Evolutionary conservation across 2,329 filamentous ascomycete species (phyloP).

Genomic region (Ophiocordyceps australis): DNA sequence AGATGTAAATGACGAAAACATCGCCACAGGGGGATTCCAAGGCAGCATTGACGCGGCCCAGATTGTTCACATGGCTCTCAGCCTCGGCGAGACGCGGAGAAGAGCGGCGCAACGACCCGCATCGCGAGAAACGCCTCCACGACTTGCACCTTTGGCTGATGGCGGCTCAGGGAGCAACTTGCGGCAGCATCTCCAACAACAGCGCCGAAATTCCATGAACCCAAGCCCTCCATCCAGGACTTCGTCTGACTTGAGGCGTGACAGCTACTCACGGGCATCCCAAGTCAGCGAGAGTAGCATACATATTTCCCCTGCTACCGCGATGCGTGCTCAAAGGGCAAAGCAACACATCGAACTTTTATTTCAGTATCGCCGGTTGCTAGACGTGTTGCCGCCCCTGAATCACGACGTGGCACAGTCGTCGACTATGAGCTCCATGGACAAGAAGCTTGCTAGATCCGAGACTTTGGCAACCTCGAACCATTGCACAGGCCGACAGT

Average conservation of each 20-base stretch:
- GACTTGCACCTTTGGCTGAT: constrained; percentile 32
- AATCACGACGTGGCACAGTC: constrained; percentile 23
- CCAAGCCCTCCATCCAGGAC: constrained; percentile 38
- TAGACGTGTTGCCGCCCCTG: constrained; percentile 64
- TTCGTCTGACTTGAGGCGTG: constrained; percentile 17
- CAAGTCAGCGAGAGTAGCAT: too few species aligned
- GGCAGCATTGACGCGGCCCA: constrained; percentile 80
- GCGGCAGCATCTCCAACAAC: constrained; percentile 53
- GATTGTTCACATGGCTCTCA: constrained; percentile 85
- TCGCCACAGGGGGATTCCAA: too few species aligned
- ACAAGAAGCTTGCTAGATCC: constrained; percentile 11
- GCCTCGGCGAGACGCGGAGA: constrained; percentile 64
- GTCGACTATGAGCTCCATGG: constrained; percentile 19
- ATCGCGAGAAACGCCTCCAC: constrained; percentile 30
- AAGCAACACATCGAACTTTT: constrained; percentile 74
- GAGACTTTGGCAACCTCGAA: constrained; percentile 11
- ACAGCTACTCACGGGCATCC: constrained; percentile 26
- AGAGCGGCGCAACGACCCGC: constrained; percentile 40
- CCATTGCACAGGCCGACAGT: constrained; percentile 42
- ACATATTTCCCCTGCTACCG: constrained; percentile 63
- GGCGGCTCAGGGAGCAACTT: constrained; percentile 38
- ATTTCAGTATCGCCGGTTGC: constrained; percentile 62
- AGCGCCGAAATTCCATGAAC: constrained; percentile 42
- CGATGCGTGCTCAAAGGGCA: constrained; percentile 69
- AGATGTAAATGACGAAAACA: too few species aligned